Base-by-base conservation (phyloP, 169 alveolate species). In the Plasmodium falciparum region DNA sequence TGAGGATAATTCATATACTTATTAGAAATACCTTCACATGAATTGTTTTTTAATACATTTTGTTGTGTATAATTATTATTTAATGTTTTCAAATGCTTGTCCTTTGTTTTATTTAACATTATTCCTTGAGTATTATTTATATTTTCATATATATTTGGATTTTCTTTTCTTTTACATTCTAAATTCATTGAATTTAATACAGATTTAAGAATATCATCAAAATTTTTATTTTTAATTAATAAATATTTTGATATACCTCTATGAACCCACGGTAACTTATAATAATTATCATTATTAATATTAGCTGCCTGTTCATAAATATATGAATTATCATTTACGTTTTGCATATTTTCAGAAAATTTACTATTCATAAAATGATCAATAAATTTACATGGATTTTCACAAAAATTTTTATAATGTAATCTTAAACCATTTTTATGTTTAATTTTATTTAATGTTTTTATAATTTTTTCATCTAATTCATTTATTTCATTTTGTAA, bases 231-330 rank as follows among this genome's bases (percentile, higher is more conserved):
- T 69, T 83, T 67, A 69, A 83, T 69, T 83, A 69, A 83, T 22
- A 83, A 61, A 58, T 83, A 83, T 54, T 67, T 83, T 67, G 91
- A 83, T 69, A 83, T 83, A 22, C 91, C 91, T 15, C 83, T 83
- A 67, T 83, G 91, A 83, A 83, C 85, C 91, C 91, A 83, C 33
- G 91, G 91, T 6, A 83, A 63, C 29, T 69, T 83, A 73, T 83
- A 83, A 83, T 83, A 83, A 20, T 69, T 67, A 54, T 83, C 91
- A 83, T 83, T 85, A 69, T 83, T 83, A 72, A 83, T 69, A 63
- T 83, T 83, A 67, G 73, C 91, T 72, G 91, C 80, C 45, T 83
- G 91, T 22, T 83, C 91, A 50, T 83, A 83, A 20, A 83, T 67
- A 69, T 69, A 83, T 61, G 56, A 56, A 52, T 50, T 69, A 58